These are phyloP conservation scores for Lachnellula hyalina DNA, from an alignment of 2,329 filamentous ascomycete genomes.

Conservation along the genomic window DNA sequence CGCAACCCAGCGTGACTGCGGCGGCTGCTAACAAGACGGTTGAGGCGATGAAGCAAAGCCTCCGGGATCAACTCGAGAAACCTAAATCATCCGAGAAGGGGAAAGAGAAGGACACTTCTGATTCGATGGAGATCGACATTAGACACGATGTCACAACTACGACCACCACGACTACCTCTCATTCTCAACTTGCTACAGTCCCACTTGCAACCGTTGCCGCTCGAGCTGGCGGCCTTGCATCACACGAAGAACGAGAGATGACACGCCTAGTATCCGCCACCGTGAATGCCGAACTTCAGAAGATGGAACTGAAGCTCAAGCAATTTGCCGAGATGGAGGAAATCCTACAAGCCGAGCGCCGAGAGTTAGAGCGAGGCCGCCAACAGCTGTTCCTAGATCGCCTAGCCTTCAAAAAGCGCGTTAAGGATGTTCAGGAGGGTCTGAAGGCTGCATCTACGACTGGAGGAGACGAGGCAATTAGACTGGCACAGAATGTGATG, in stretches of 20 bases:
- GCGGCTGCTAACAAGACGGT: slow-evolving; percentile 86
- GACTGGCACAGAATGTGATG: slow-evolving; percentile 32
- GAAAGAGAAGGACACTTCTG: slow-evolving; percentile 47
- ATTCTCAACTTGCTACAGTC: slow-evolving; percentile 61
- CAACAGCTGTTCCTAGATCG: slow-evolving; percentile 93
- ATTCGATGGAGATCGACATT: slow-evolving; percentile 61
- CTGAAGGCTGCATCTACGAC: slow-evolving; percentile 46
- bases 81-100: slow-evolving; percentile 50
- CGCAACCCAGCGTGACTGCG: slow-evolving; percentile 84
- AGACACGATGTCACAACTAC: slow-evolving; percentile 46
- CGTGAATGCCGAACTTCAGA: slow-evolving; percentile 90
- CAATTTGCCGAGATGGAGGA: slow-evolving; percentile 97
- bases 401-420: slow-evolving; percentile 80
- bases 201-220: slow-evolving; percentile 83
- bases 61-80: slow-evolving; percentile 73
- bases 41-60: slow-evolving; percentile 73
- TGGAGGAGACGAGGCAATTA: slow-evolving; percentile 34
- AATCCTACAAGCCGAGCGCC: slow-evolving; percentile 83
- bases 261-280: slow-evolving; percentile 87
- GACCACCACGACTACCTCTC: slow-evolving; percentile 42
- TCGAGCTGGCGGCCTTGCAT: slow-evolving; percentile 80
- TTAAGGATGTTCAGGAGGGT: slow-evolving; percentile 74
- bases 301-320: slow-evolving; percentile 90
- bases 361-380: slow-evolving; percentile 84
- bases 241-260: slow-evolving; percentile 95